Percentiles rank a stretch among this genome's conserved stretches.
These are phyloP conservation scores for Tetrahymena elliotti DNA, from an alignment of 73 alveolate genomes.

Conservation along the genomic window DNA sequence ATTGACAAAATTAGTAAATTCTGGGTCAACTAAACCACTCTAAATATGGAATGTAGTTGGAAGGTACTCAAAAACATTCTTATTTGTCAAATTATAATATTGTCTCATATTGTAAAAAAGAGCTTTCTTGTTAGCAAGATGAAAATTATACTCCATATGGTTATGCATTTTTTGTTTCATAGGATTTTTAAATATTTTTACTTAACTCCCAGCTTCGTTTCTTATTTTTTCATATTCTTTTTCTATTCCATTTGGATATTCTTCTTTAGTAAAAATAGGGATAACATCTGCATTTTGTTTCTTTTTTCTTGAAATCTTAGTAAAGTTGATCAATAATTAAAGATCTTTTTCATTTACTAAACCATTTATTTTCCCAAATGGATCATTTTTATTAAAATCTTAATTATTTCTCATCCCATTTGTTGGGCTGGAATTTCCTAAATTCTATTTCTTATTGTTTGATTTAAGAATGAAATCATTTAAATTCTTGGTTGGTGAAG, in stretches of 20 bases:
- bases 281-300: background rate
- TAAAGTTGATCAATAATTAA: background rate
- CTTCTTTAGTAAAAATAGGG: background rate
- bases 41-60: constrained; percentile 78
- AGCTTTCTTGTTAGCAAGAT: constrained; percentile 72
- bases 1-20: constrained; percentile 13
- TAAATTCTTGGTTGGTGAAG: background rate
- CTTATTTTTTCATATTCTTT: background rate
- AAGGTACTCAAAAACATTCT: constrained; percentile 53
- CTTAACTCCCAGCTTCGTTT: background rate
- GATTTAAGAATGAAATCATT: background rate
- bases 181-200: background rate
- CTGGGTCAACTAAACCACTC: constrained; percentile 47
- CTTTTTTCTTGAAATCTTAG: background rate
- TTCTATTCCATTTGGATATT: background rate
- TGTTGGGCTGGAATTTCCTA: background rate
- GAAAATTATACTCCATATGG: constrained; percentile 66
- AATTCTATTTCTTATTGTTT: background rate
- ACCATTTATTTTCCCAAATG: background rate
- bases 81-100: constrained; percentile 55
- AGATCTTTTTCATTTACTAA: background rate
- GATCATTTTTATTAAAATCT: background rate
- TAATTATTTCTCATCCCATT: background rate
- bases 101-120: constrained; percentile 73
- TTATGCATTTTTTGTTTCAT: constrained; percentile 27